Conservation (phyloP, 805 yeast species). For the Metschnikowia amazonensis region DNA sequence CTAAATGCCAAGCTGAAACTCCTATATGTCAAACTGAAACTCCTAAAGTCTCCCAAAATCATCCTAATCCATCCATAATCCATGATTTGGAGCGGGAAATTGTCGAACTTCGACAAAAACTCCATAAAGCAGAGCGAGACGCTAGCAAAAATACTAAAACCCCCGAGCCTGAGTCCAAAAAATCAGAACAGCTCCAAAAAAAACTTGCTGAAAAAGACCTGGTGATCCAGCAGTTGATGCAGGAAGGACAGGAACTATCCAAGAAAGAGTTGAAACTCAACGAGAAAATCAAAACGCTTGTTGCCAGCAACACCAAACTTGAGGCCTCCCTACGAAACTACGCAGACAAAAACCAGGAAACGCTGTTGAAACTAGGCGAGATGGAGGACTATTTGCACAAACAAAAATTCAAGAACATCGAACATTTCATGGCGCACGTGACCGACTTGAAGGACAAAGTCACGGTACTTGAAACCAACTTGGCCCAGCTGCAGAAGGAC, state of each 20-base stretch:
- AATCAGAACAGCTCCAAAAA: conserved; percentile 17
- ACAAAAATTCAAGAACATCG: conserved; percentile 27
- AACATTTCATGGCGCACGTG: conserved; percentile 25
- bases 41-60: no score
- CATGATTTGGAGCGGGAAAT: conserved; percentile 1
- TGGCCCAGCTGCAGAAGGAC: conserved; percentile 17
- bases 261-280: conserved; percentile 65
- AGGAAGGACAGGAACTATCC: conserved; percentile 73
- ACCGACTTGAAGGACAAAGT: conserved; percentile 15
- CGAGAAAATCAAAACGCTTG: conserved; percentile 62
- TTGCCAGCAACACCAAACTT: conserved; percentile 29
- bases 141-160: neutral
- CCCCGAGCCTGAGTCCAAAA: neutral
- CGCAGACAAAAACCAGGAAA: conserved; percentile 28
- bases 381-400: conserved; percentile 30
- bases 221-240: conserved; percentile 59
- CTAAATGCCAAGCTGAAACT: no score
- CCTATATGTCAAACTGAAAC: no score
- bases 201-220: conserved; percentile 50
- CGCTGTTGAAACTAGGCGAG: conserved; percentile 36
- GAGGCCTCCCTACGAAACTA: conserved; percentile 29
- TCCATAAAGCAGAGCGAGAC: conserved; percentile 1
- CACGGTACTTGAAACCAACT: conserved; percentile 14
- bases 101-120: neutral
- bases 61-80: no score